Evolutionary conservation across 495 filamentous ascomycete species (phyloP), one percentile per base, ranked within the genome.

Genomic region (Penicillium salamii): DNA sequence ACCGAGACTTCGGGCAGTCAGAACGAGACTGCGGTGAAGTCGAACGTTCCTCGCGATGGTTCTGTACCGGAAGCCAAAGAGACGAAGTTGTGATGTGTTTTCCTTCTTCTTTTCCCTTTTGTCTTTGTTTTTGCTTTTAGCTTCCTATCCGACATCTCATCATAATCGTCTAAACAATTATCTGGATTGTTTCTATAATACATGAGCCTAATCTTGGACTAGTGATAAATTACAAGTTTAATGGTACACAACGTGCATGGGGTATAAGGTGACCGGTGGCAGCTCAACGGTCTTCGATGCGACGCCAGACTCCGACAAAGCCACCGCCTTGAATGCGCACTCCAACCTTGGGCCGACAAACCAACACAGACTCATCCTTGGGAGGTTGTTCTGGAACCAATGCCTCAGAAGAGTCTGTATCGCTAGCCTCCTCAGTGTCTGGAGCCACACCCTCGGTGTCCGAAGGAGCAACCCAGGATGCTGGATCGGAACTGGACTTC

Each of bases 281-380:
- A 37, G 31, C 40, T 54, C 38, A 57, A 14, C 43, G 48, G 51
- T 71, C 69, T 58, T 76, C 71, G 17, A 76, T 66, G 14, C 67
- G 80, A 45, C 78, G 78, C 76, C 82, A 90, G 3, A 90, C 62
- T 1, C 73, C 87, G 41, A 91, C 68, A 56, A 91, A 91, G 0
- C 87, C 87, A 14, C 87, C 87, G 1, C 84, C 87, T 9, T 80
- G 67, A 28, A 86, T 69, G 31, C 69, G 66, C 20, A 78, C 59
- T 1, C 86, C 86, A 21, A 82, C 82, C 57, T 83, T 87, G 0
- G 87, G 87, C 29, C 86, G 70, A 53, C 87, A 89, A 7, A 91
- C 75, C 60, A 87, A 76, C 14, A 76, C 76, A 54, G 62, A 71
- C 4, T 78, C 77, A 5, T 72, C 65, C 26, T 59, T 62, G 5